Base-by-base conservation (phyloP, 352 stramenopile species). In the Plasmopara viticola region DNA sequence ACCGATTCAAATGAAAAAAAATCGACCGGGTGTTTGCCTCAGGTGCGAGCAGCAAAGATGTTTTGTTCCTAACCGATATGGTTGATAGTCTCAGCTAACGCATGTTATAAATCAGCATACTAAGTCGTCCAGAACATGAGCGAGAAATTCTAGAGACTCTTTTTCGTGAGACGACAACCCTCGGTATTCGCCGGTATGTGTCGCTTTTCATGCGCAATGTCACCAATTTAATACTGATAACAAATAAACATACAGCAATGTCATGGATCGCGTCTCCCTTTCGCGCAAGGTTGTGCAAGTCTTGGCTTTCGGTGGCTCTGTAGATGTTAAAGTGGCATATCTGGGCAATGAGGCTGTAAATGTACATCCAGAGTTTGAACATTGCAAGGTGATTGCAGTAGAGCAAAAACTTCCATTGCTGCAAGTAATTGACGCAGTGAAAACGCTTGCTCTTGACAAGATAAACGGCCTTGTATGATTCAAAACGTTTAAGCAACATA, bases 1-100 rank as follows among this genome's bases (percentile, higher is more conserved):
- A 48, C 70, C 82, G 31, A 94, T 95, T 58, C 73, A 90, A 37
- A 97, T 97, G 89, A 97, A 97, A 69, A 97, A 97, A 65, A 86
- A 82, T 25, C 78, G 87, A 0, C 80, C 84, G 5, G 87, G 64
- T 1, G 64, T 86, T 17, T 78, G 85, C 25, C 65, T 97, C 40
- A 87, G 72, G 78, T 90, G 58, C 13, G 42, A 47, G 13, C 6
- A 20, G 17, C 37, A 44, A 6, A 30, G 1, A 12, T 54, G 6
- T 45, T 40, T 41, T 15, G 25, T 29, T 51, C 0, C 28, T 44
- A 14, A 25, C 20, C 3, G 1, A 25, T 25, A 25, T 25, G 20
- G 20, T 25, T 25, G 1, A 25, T 25, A 25, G 20, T 25, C 20
- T 25, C 15, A 31, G 35, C 8, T 59, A 15, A 12, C 30, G 37